Evolutionary conservation across 23 red algal species (phyloP), one percentile per base, ranked within the genome.

Genomic region (Gracilaria gracilis): DNA sequence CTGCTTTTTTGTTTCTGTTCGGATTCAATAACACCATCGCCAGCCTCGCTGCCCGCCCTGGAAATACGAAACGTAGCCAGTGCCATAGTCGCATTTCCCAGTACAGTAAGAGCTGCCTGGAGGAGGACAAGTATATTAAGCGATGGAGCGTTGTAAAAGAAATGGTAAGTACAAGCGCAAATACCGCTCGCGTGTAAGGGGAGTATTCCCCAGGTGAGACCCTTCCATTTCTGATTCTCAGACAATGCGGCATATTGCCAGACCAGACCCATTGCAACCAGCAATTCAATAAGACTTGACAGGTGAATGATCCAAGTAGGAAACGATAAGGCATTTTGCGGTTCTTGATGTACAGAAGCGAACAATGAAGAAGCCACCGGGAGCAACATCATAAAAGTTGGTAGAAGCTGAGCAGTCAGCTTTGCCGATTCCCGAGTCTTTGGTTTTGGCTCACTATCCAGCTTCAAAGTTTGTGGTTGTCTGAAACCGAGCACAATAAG

Each of bases 251-350:
- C 82, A 48, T 89, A 93, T 49, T 85, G 54, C 94, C 94, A 96
- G 21, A 91, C 89, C 25, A 91, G 57, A 29, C 83, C 88, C 94
- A 96, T 96, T 6, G 89, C 94, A 44, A 83, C 35, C 17, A 96
- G 84, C 94, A 88, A 96, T 46, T 96, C 94, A 64, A 91, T 51
- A 20, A 96, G 62, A 71, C 87, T 92, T 0, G 87, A 91, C 17
- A 96, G 47, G 66, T 96, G 94, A 61, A 96, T 92, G 11, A 91
- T 70, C 94, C 88, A 96, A 25, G 94, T 96, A 13, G 75, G 88
- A 25, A 96, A 86, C 31, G 84, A 90, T 12, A 96, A 71, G 9
- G 94, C 94, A 39, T 96, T 96, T 40, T 36, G 80, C 20, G 94
- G 94, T 66, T 96, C 88, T 28, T 38, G 80, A 61, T 96, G 94